Conservation (phyloP, 192 early-diverging fungal species). For the Coemansia pectinata region DNA sequence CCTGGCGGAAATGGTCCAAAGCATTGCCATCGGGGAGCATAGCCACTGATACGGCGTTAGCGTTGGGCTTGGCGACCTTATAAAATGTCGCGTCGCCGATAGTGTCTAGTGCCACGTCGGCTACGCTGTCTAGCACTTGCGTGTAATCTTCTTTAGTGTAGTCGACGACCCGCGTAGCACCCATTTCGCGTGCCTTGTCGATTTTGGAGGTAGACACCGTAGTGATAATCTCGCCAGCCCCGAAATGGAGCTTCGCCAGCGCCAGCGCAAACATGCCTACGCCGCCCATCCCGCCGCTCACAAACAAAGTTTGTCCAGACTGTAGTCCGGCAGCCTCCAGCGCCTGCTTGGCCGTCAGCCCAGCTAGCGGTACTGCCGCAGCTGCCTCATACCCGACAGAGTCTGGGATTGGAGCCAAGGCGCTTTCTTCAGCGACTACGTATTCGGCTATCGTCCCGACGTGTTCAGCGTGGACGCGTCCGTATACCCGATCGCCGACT, state of each 20-base stretch:
- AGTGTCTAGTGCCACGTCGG: conserved; percentile 52
- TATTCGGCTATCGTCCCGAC: conserved; percentile 43
- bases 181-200: conserved; percentile 44
- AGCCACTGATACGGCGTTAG: conserved; percentile 27
- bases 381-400: conserved; percentile 43
- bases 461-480: conserved; percentile 9
- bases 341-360: conserved; percentile 56
- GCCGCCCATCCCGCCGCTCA: conserved; percentile 61
- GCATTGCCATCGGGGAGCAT: conserved; percentile 27
- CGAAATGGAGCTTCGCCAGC: conserved; percentile 51
- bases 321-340: conserved; percentile 29
- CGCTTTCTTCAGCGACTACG: conserved; percentile 23
- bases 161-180: conserved; percentile 57
- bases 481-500: conserved; percentile 57
- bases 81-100: conserved; percentile 32
- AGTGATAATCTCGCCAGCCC: conserved; percentile 44
- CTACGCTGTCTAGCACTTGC: conserved; percentile 21
- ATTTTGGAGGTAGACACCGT: conserved; percentile 56
- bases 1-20: conserved; percentile 19
- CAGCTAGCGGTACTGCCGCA: conserved; percentile 57
- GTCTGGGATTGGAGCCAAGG: conserved; percentile 35
- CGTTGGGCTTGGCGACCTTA: conserved; percentile 26
- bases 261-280: conserved; percentile 58
- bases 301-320: conserved; percentile 37
- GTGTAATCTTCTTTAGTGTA: conserved; percentile 45